Evolutionary conservation across 345 rosid genomes (phyloP).

Genomic region (Murraya koenigii): DNA sequence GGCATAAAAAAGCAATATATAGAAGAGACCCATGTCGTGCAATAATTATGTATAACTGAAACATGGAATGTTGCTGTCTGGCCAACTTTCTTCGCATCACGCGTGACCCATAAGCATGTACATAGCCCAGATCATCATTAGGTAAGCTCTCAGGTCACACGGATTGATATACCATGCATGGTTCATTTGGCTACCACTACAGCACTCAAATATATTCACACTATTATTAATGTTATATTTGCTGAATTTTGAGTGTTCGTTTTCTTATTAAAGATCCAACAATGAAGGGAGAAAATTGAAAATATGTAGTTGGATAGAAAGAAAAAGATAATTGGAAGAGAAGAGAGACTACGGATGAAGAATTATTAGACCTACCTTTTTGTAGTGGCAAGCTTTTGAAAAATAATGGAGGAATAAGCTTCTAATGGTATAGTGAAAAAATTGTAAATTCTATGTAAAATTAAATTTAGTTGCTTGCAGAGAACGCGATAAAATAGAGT

Average conservation of each 20-base stretch:
- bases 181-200: not conserved
- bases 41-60: conserved; percentile 7
- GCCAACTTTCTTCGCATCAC: not conserved
- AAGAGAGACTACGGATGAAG: not conserved
- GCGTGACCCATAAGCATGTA: not conserved
- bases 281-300: not conserved
- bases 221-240: not conserved
- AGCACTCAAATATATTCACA: not conserved
- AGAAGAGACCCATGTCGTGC: conserved; percentile 9
- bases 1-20: conserved; percentile 14
- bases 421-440: not conserved
- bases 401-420: not conserved
- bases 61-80: not conserved
- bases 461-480: not conserved
- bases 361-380: not conserved
- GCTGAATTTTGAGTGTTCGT: not conserved
- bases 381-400: not conserved
- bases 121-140: not conserved
- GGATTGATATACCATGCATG: not conserved
- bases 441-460: no score
- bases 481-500: not conserved
- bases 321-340: not conserved
- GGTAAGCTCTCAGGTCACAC: not conserved
- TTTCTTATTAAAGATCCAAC: not conserved
- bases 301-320: not conserved